Base-by-base conservation (phyloP, 176 grass and related monocot species). In the Leersia perrieri region DNA sequence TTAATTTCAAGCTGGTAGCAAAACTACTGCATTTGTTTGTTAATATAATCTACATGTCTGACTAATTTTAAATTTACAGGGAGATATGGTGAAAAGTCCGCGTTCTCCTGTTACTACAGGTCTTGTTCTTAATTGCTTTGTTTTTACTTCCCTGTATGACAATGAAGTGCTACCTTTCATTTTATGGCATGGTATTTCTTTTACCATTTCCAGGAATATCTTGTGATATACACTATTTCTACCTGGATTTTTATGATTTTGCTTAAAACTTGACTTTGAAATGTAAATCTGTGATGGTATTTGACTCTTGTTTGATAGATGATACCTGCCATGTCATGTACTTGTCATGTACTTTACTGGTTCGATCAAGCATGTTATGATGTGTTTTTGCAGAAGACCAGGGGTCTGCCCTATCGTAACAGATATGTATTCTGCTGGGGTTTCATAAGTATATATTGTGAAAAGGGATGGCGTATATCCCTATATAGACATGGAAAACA, bases 41-140 rank as follows among this genome's bases (percentile, higher is more conserved):
- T 63, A 69, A 29, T 61, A 22, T 67, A 60, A 40, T 75, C 80
- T 33, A 72, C 34, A 67, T 66, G 28, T 22, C 63, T 83, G 20
- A 64, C 77, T 58, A 72, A 62, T 87, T 80, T 58, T 74, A 79
- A 76, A 74, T 68, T 90, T 85, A 33, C 86, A 91, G 86, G 90
- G 82, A 40, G 83, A 76, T 63, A 93, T 97, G 91, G 88, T 73
- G 70, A 91, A 86, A 79, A 93, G 45, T 85, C 90, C 90, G 28
- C 73, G 85, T 38, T 93, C 94, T 87, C 70, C 83, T 82, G 80
- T 88, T 76, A 79, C 88, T 26, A 92, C 93, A 88, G 87, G 93
- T 97, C 66, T 79, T 15, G 27, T 66, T 90, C 49, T 84, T 65
- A 76, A 58, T 71, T 84, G 61, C 20, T 18, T 73, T 32, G 5